These are phyloP conservation scores for Cyamopsis tetragonoloba DNA, from an alignment of 306 rosid genomes.

Conservation along the genomic window DNA sequence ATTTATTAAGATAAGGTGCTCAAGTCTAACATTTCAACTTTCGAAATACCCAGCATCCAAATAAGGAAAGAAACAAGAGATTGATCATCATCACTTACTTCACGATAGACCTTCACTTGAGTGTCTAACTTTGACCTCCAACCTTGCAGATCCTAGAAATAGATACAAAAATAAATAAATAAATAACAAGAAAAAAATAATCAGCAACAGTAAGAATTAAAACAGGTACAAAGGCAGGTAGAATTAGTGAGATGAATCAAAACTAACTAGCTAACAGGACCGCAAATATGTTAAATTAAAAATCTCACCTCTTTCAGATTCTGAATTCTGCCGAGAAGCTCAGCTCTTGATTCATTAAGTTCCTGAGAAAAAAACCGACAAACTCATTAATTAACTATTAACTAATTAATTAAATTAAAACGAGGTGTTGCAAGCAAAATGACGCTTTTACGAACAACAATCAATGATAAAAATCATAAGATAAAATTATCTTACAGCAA, in stretches of 20 bases:
- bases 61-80: background rate
- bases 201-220: background rate
- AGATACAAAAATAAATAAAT: background rate
- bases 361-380: slow-evolving; percentile 48
- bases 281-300: background rate
- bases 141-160: slow-evolving; percentile 74
- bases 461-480: background rate
- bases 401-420: background rate
- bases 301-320: slow-evolving; percentile 69
- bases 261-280: background rate
- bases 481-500: slow-evolving; percentile 39
- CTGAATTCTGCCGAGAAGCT: slow-evolving; percentile 79
- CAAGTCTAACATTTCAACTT: background rate
- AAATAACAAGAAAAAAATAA: background rate
- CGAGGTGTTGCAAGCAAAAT: background rate
- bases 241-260: background rate
- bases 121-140: slow-evolving; percentile 91
- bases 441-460: background rate
- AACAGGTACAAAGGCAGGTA: background rate
- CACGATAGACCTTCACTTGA: slow-evolving; percentile 79
- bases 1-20: background rate
- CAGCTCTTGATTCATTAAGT: slow-evolving; percentile 85
- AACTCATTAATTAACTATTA: background rate
- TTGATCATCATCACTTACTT: slow-evolving; percentile 50
- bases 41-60: background rate